phyloP scores from a whole-genome alignment of 441 rosid genomes.

The Rhodomyrtus psidioides region DNA sequence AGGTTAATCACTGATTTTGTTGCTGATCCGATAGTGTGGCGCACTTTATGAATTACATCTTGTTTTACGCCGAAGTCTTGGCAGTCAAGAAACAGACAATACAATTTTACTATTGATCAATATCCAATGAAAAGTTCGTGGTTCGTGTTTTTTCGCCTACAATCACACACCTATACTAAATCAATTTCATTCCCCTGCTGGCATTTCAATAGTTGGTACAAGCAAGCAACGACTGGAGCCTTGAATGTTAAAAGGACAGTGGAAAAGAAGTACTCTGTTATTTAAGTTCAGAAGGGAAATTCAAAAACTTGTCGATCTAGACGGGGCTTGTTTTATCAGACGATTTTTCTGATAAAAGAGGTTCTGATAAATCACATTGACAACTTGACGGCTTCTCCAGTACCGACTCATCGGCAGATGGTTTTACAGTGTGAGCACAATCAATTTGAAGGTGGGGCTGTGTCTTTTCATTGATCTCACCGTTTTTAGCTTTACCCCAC shows the following conservation, averaged over 20 bases:
- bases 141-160: not conserved
- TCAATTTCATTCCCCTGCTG: not conserved
- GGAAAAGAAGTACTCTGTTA: not conserved
- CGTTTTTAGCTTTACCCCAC: constrained; percentile 67
- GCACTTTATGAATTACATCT: not conserved
- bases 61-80: not conserved
- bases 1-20: not conserved
- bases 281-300: not conserved
- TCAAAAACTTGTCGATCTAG: not conserved
- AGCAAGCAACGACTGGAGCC: not conserved
- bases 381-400: constrained; percentile 3
- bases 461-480: not conserved
- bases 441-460: not conserved
- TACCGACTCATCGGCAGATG: not conserved
- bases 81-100: not conserved
- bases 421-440: not conserved
- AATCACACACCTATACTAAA: not conserved
- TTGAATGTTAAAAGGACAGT: not conserved
- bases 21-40: not conserved
- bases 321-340: not conserved
- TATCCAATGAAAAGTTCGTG: not conserved
- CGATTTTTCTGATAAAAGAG: constrained; percentile 22
- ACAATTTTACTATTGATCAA: not conserved
- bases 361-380: constrained; percentile 24
- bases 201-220: not conserved